Evolutionary conservation across 2,329 filamentous ascomycete genomes (phyloP).

Genomic region (Stemphylium lycopersici): DNA sequence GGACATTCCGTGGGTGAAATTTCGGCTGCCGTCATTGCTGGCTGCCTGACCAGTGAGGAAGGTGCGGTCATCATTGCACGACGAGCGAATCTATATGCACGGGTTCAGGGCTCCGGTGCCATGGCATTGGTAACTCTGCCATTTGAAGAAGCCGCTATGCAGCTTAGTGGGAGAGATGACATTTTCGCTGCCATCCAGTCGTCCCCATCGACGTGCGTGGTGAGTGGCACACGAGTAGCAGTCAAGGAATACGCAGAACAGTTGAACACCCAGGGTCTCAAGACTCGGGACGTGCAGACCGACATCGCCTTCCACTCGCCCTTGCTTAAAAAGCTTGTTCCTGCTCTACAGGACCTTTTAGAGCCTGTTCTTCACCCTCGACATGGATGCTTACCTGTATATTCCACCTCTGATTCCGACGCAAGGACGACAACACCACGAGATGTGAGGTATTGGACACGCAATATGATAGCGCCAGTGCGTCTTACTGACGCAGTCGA

Average conservation of each 20-base stretch:
- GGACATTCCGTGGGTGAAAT: conserved; percentile 42
- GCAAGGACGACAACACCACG: not conserved
- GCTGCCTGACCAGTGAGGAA: conserved; percentile 40
- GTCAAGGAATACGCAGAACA: conserved; percentile 19
- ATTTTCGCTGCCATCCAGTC: conserved; percentile 45
- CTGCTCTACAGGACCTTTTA: not conserved
- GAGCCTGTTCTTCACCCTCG: not conserved
- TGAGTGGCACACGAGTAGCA: conserved; percentile 43
- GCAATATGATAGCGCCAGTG: not conserved
- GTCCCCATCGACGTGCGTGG: conserved; percentile 44
- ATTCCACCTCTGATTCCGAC: not conserved
- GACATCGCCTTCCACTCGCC: not conserved
- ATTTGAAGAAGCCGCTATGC: not conserved
- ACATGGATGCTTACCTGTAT: not conserved
- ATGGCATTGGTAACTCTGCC: not conserved
- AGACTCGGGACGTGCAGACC: not conserved
- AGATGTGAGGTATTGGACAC: not conserved
- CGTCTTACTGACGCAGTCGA: not conserved
- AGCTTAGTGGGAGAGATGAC: conserved; percentile 13
- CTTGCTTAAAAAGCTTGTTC: not conserved
- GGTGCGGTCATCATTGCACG: conserved; percentile 29
- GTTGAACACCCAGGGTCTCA: not conserved
- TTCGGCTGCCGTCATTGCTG: conserved; percentile 46
- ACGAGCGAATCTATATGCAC: not conserved
- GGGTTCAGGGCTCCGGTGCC: not conserved